phyloP scores from a whole-genome alignment of 73 alveolate species.

The Strombidium stylifer region DNA sequence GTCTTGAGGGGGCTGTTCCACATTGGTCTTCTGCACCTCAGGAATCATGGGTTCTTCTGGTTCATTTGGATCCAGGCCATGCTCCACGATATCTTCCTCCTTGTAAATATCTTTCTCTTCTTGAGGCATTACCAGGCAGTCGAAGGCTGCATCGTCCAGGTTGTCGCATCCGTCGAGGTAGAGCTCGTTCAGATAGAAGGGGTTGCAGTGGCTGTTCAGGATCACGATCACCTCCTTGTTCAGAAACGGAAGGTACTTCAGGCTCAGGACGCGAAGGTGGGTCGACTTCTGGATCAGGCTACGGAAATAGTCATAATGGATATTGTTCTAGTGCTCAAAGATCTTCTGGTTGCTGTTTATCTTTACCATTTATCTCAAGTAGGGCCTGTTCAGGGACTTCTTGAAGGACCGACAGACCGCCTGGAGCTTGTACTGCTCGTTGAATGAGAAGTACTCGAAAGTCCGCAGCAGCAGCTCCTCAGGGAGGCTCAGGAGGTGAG shows the following conservation, averaged over 20 bases:
- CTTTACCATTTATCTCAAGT: slow-evolving; percentile 36
- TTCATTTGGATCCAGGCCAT: not conserved
- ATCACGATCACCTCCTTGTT: slow-evolving; percentile 24
- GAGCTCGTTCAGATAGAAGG: slow-evolving; percentile 41
- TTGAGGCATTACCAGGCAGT: slow-evolving; percentile 2
- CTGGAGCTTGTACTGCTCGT: slow-evolving; percentile 6
- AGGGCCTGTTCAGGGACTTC: slow-evolving; percentile 4
- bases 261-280: slow-evolving; percentile 21
- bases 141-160: slow-evolving; percentile 48
- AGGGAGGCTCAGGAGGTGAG: slow-evolving; percentile 27
- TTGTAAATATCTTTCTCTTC: not conserved
- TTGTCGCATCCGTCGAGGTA: slow-evolving; percentile 68
- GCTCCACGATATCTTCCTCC: not conserved
- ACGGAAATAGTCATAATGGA: not conserved
- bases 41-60: not conserved
- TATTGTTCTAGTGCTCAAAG: not conserved
- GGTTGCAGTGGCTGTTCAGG: slow-evolving; percentile 54
- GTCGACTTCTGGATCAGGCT: slow-evolving; percentile 4
- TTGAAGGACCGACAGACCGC: slow-evolving; percentile 21
- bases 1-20: too few relatives aligned
- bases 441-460: not conserved
- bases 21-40: not conserved
- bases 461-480: slow-evolving; percentile 6
- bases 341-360: slow-evolving; percentile 14
- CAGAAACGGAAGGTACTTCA: slow-evolving; percentile 46